Percentiles rank a stretch among this genome's conserved stretches.
These are phyloP conservation scores for Yamadazyma diddensiae DNA, from an alignment of 1,139 yeast genomes.

Conservation along the genomic window DNA sequence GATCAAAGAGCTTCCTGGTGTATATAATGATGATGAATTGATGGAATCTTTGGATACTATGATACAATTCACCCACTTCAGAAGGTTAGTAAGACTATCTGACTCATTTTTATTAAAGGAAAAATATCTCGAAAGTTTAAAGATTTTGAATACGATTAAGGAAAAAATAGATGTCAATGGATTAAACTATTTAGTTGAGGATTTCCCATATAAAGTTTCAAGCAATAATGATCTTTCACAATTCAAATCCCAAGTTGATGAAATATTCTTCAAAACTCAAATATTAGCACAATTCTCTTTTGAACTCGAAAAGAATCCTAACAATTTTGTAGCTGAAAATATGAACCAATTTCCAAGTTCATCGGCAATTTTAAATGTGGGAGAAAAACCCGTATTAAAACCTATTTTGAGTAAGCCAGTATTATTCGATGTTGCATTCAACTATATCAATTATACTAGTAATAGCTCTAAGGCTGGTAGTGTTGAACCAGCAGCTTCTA, in stretches of 20 bases:
- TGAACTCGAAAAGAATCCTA: slow-evolving; percentile 18
- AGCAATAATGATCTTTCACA: slow-evolving; percentile 29
- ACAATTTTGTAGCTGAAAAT: slow-evolving; percentile 43
- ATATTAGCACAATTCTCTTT: slow-evolving; percentile 49
- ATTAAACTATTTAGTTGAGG: slow-evolving; percentile 24
- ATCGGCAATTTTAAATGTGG: slow-evolving; percentile 46
- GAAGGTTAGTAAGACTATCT: slow-evolving; percentile 46
- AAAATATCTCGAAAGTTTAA: slow-evolving; percentile 53
- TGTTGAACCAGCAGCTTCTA: slow-evolving; percentile 12
- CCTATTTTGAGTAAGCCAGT: slow-evolving; percentile 84
- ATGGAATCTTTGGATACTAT: slow-evolving; percentile 50
- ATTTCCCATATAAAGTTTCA: slow-evolving; percentile 40
- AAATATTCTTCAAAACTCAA: slow-evolving; percentile 39
- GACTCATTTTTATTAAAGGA: slow-evolving; percentile 46
- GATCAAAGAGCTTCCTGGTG: slow-evolving; percentile 83
- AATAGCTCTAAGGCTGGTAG: slow-evolving; percentile 11
- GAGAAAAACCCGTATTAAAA: slow-evolving; percentile 33
- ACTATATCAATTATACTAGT: slow-evolving; percentile 57
- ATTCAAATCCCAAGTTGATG: slow-evolving; percentile 26
- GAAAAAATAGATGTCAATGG: slow-evolving; percentile 16
- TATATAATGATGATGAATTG: slow-evolving; percentile 76
- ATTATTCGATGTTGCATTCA: slow-evolving; percentile 83
- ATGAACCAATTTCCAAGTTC: slow-evolving; percentile 43
- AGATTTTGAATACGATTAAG: slow-evolving; percentile 42
- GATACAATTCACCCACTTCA: slow-evolving; percentile 42